Evolutionary conservation across 140 eudicot species (phyloP).

Genomic region (Anethum foeniculum): DNA sequence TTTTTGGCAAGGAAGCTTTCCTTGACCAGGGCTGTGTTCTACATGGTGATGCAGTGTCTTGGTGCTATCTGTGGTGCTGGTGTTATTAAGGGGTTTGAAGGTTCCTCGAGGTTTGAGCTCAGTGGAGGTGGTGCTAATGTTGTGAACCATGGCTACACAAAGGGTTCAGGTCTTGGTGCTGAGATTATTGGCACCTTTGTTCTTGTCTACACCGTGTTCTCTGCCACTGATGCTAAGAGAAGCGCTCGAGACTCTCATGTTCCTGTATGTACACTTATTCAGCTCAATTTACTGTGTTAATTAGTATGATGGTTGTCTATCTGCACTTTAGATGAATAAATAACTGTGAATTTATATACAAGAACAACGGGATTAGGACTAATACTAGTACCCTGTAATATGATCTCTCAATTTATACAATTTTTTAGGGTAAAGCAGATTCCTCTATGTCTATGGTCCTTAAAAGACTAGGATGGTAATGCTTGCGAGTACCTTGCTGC

Average conservation of each 20-base stretch:
- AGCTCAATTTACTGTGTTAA: not conserved
- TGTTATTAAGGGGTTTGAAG: constrained; percentile 73
- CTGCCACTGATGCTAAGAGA: constrained; percentile 98
- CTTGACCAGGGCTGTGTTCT: constrained; percentile 72
- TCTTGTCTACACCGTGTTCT: constrained; percentile 80
- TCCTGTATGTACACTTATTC: constrained; percentile 49
- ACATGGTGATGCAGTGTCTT: constrained; percentile 85
- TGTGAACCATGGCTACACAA: constrained; percentile 80
- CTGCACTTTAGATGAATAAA: not conserved
- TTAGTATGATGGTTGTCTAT: not conserved
- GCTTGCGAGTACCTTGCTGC: not conserved
- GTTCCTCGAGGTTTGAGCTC: constrained; percentile 33
- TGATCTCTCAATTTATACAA: not conserved
- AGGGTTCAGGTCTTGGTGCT: constrained; percentile 76
- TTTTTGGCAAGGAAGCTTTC: constrained; percentile 79
- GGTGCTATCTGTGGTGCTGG: constrained; percentile 94
- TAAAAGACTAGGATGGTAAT: not conserved
- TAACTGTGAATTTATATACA: not conserved
- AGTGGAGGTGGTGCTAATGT: constrained; percentile 75
- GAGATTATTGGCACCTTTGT: constrained; percentile 76
- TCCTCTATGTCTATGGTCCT: not conserved
- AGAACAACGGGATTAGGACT: not conserved
- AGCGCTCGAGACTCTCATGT: constrained; percentile 94
- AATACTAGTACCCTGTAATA: not conserved
- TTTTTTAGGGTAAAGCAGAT: not conserved